Evolutionary conservation across 345 rosid species (phyloP).

Genomic region (Salix caprea): DNA sequence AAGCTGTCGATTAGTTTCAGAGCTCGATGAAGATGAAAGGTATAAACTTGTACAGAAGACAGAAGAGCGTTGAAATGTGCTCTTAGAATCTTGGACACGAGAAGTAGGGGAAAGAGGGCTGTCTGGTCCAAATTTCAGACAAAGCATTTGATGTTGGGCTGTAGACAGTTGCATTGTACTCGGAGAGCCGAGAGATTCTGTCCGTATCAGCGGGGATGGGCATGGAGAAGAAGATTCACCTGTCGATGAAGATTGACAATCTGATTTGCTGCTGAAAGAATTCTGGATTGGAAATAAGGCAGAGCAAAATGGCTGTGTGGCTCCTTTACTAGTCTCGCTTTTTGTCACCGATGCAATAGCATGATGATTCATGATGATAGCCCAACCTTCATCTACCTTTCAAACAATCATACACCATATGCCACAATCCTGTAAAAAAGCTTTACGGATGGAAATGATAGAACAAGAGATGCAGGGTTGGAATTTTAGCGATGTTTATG

Average conservation of each 20-base stretch:
- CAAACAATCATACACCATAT: not conserved
- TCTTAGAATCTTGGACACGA: constrained; percentile 28
- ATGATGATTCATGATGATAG: constrained; percentile 9
- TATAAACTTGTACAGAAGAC: constrained; percentile 74
- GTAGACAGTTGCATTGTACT: constrained; percentile 15
- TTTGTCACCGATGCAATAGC: constrained; percentile 9
- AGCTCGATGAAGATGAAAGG: constrained; percentile 67
- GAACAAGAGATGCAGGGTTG: not conserved
- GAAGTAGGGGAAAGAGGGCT: constrained; percentile 40
- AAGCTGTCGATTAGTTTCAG: constrained; percentile 51
- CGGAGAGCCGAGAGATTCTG: constrained; percentile 32
- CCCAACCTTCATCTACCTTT: not conserved
- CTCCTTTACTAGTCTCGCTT: constrained; percentile 12
- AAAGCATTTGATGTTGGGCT: constrained; percentile 16
- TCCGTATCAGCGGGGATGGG: constrained; percentile 34
- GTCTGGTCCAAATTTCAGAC: constrained; percentile 31
- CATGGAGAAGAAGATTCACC: constrained; percentile 29
- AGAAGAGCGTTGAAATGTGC: constrained; percentile 65
- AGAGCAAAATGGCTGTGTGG: constrained; percentile 4
- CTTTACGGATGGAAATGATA: not conserved
- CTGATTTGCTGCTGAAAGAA: constrained; percentile 24
- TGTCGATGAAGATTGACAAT: constrained; percentile 24
- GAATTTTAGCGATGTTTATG: not conserved
- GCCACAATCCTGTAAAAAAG: not conserved
- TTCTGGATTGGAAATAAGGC: constrained; percentile 16